Percentiles rank a stretch among this genome's conserved stretches.
Evolutionary conservation across 2,329 filamentous ascomycete genomes (phyloP).

Genomic region (Bipolaris oryzae): DNA sequence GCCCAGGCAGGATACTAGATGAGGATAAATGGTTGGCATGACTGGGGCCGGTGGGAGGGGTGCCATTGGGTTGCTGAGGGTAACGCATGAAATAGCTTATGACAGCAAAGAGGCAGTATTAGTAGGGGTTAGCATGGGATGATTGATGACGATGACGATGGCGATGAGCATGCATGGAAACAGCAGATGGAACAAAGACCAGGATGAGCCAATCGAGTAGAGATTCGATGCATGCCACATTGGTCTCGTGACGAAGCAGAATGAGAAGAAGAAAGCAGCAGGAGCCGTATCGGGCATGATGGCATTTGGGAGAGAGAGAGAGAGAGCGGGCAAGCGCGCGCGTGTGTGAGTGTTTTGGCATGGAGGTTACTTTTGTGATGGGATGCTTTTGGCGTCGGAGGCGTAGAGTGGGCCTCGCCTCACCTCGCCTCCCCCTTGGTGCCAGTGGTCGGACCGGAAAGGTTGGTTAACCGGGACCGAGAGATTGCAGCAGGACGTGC

Average conservation of each 20-base stretch:
- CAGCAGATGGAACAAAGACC: neutral
- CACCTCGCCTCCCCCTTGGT: no score
- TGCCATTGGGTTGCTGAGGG: conserved; percentile 35
- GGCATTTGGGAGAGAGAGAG: neutral
- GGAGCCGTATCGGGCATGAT: neutral
- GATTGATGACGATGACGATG: no score
- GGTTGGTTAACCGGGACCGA: no score
- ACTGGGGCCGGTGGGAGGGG: conserved; percentile 15
- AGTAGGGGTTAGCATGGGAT: neutral
- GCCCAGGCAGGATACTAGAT: no score
- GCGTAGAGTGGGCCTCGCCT: no score
- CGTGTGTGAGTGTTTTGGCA: neutral
- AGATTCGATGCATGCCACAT: neutral
- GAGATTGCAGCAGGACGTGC: no score
- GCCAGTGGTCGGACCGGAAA: no score
- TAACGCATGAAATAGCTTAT: conserved; percentile 36
- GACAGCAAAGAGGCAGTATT: conserved; percentile 12
- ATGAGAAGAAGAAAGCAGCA: conserved; percentile 5
- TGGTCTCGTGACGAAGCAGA: neutral
- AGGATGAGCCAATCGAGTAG: neutral
- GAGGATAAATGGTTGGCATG: conserved; percentile 1
- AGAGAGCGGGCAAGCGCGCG: neutral
- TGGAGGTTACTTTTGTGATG: conserved; percentile 5
- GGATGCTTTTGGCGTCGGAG: conserved; percentile 8
- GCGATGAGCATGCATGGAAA: neutral